phyloP scores from a whole-genome alignment of 768 basidiomycete species.

The Epithele typhae region DNA sequence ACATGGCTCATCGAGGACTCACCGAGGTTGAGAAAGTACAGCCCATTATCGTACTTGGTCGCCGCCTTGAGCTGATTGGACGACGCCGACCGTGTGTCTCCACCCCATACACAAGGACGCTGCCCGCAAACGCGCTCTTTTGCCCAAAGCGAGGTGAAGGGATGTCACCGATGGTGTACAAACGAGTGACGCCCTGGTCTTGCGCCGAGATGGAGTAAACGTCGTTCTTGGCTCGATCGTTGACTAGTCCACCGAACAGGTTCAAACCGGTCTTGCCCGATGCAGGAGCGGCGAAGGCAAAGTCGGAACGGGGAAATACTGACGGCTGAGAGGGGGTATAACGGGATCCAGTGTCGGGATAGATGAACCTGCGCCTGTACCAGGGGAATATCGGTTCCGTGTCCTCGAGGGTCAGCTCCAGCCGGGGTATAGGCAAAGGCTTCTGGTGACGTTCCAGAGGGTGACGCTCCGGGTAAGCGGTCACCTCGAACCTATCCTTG shows the following conservation, averaged over 20 bases:
- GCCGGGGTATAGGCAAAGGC: not conserved
- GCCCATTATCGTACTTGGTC: slow-evolving; percentile 68
- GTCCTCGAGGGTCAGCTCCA: not conserved
- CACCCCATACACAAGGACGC: slow-evolving; percentile 93
- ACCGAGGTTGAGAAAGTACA: slow-evolving; percentile 92
- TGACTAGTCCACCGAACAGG: slow-evolving; percentile 91
- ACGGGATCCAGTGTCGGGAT: not conserved
- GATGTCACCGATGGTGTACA: slow-evolving; percentile 80
- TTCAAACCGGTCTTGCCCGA: slow-evolving; percentile 43
- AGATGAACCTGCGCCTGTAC: slow-evolving; percentile 6
- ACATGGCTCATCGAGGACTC: too few relatives aligned
- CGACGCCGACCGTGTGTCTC: slow-evolving; percentile 81
- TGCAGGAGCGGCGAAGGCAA: slow-evolving; percentile 6
- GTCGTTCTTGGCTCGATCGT: slow-evolving; percentile 83
- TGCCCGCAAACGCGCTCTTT: slow-evolving; percentile 87
- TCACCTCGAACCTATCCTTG: slow-evolving; percentile 1
- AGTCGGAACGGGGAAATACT: slow-evolving; percentile 12
- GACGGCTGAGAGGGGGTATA: not conserved
- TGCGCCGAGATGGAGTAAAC: slow-evolving; percentile 76
- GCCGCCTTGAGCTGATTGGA: slow-evolving; percentile 51
- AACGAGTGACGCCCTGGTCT: slow-evolving; percentile 68
- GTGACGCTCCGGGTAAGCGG: not conserved
- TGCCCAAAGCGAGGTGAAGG: slow-evolving; percentile 89
- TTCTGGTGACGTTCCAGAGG: not conserved
- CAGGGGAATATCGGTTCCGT: slow-evolving; percentile 1